phyloP scores from a whole-genome alignment of 176 grass and related monocot genomes.

The Eremochloa ophiuroides region DNA sequence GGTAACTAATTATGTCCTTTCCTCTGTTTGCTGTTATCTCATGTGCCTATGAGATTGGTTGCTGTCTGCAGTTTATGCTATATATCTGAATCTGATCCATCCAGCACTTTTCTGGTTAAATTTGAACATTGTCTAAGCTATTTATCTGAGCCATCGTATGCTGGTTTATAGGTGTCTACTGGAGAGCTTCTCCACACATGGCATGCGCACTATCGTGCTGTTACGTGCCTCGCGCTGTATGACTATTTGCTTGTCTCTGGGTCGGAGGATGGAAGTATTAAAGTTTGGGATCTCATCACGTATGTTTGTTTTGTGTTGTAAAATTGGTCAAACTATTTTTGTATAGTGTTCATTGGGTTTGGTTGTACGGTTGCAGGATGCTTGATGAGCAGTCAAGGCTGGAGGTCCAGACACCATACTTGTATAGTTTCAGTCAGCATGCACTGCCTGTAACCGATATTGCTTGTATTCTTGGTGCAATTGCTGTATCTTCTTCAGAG shows the following conservation, averaged over 20 bases:
- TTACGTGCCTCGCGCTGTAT: constrained; percentile 72
- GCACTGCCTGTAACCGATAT: constrained; percentile 59
- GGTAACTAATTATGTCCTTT: not conserved
- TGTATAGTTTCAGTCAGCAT: constrained; percentile 72
- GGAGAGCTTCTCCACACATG: constrained; percentile 77
- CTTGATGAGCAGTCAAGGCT: constrained; percentile 64
- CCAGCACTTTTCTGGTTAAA: not conserved
- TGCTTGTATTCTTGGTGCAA: constrained; percentile 64
- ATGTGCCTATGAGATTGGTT: not conserved
- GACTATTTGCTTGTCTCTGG: constrained; percentile 76
- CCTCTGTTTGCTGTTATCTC: not conserved
- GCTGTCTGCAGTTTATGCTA: not conserved
- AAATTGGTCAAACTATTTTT: constrained; percentile 1
- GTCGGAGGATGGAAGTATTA: constrained; percentile 63
- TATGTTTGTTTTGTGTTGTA: constrained; percentile 40
- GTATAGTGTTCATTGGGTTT: constrained; percentile 11
- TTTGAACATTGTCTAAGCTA: not conserved
- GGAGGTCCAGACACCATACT: constrained; percentile 37
- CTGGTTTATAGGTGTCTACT: constrained; percentile 52
- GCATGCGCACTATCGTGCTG: constrained; percentile 74
- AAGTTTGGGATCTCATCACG: constrained; percentile 89
- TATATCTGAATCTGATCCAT: not conserved
- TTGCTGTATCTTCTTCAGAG: constrained; percentile 74
- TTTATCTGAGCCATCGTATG: not conserved
- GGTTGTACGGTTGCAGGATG: constrained; percentile 46